Base-by-base conservation (phyloP, 805 yeast genomes). In the Pichia kluyveri region DNA sequence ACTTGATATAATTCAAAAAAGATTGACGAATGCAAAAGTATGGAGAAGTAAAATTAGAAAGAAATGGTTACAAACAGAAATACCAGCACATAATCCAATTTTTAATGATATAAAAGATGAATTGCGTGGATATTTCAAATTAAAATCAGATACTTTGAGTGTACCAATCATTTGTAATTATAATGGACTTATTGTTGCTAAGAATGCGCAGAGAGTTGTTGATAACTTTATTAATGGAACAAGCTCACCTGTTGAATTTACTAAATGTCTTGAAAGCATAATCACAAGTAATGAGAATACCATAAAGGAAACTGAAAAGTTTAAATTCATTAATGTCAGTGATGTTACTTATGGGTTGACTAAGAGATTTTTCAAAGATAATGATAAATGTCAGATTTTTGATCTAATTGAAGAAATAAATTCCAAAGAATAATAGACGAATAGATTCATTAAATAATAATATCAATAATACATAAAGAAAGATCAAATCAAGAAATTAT, bases 81-180 rank as follows among this genome's bases (percentile, higher is more conserved):
- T 66, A 8, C 69, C 71, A 18, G 68, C 65, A 46, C 71, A 67
- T 47, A 56, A 63, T 47, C 60, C 66, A 8, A 41, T 64, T n/a
- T 51, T 67, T 31, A 34, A 51, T 8, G 58, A 61, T 15, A 62
- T 67, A 5, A 57, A 60, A 43, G 47, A 51, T 4, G 58, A 58
- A 15, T 51, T 67, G 14, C 28, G 39, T 10, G n/a, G 34, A 2
- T 8, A 52, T 11, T 50, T 65, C n/a, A 42, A 36, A 10, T 26
- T 42, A 17, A 50, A 46, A 19, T 41, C 38, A 4, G 45, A 39
- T 7, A 43, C 42, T n/a, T 45, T 66, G 26, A 31, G 43, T 9
- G 54, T 66, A 26, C 66, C 68, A 3, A 52, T 60, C 2, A 50
- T 65, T 8, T 61, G 65, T 27, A 61, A 67, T 43, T 46, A 63